phyloP scores from a whole-genome alignment of 805 yeast genomes.

The Hanseniaspora nectarophila region DNA sequence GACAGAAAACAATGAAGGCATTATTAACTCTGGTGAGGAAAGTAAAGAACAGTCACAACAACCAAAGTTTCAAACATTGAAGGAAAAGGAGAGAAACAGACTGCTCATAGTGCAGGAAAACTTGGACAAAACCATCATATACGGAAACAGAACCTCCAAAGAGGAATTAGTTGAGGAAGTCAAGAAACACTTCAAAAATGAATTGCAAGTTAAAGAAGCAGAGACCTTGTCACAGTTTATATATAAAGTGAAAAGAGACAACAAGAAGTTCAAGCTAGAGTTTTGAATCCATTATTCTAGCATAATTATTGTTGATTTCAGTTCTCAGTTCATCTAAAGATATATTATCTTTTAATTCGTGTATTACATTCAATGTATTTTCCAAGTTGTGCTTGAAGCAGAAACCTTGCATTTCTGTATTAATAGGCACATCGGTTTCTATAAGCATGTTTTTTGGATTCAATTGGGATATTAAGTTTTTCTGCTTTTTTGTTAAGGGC shows the following conservation, averaged over 20 bases:
- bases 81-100: slow-evolving; percentile 17
- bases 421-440: slow-evolving; percentile 39
- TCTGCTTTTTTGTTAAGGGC: slow-evolving; percentile 22
- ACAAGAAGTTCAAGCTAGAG: slow-evolving; percentile 34
- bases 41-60: background rate
- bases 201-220: slow-evolving; percentile 53
- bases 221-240: slow-evolving; percentile 82
- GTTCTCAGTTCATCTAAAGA: background rate
- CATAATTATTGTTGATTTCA: slow-evolving; percentile 3
- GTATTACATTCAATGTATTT: background rate
- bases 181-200: slow-evolving; percentile 53
- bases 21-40: background rate
- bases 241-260: slow-evolving; percentile 69
- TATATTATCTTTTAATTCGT: background rate
- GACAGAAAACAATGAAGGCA: background rate
- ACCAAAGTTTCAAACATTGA: background rate
- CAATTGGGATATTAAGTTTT: slow-evolving; percentile 24
- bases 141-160: slow-evolving; percentile 38
- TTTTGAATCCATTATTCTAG: slow-evolving; percentile 17
- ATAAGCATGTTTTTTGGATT: slow-evolving; percentile 33
- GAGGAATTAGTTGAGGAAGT: slow-evolving; percentile 48
- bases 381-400: slow-evolving; percentile 2
- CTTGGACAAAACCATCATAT: slow-evolving; percentile 1
- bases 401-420: slow-evolving; percentile 15
- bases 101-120: background rate